phyloP scores from a whole-genome alignment of 208 protist species.

The Acanthamoeba castellanii region DNA sequence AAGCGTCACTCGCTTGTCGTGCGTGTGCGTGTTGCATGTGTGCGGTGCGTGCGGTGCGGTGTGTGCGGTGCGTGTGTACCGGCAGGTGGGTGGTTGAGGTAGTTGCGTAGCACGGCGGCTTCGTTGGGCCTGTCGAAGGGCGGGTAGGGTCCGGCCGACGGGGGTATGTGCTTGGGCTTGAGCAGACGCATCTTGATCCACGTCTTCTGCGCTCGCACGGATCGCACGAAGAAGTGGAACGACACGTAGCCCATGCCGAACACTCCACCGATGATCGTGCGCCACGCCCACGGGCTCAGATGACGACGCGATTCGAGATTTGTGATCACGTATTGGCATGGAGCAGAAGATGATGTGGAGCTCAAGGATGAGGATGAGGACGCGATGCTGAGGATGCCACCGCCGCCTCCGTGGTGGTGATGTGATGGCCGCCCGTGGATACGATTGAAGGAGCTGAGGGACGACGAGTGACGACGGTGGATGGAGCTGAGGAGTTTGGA shows the following conservation, averaged over 20 bases:
- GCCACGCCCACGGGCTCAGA: background rate
- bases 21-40: background rate
- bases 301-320: background rate
- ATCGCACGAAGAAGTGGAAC: slow-evolving; percentile 61
- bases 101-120: slow-evolving; percentile 29
- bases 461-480: too few relatives aligned
- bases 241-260: slow-evolving; percentile 3
- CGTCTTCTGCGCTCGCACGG: slow-evolving; percentile 48
- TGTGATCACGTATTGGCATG: background rate
- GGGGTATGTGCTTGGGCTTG: slow-evolving; percentile 41
- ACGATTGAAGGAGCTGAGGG: too few relatives aligned
- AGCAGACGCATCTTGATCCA: slow-evolving; percentile 19
- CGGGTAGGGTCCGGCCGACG: slow-evolving; percentile 20
- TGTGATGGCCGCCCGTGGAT: background rate
- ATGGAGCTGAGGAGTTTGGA: too few relatives aligned
- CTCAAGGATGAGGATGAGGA: background rate
- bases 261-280: slow-evolving; percentile 2
- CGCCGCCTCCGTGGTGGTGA: background rate
- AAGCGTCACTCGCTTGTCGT: background rate
- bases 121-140: slow-evolving; percentile 47
- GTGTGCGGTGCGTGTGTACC: background rate
- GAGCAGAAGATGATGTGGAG: background rate
- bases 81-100: slow-evolving; percentile 60
- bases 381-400: background rate
- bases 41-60: background rate